A percentile compares a stretch with the other conserved stretches of the same genome.
Evolutionary conservation across 306 rosid species (phyloP).

Genomic region (Arachis stenosperma): DNA sequence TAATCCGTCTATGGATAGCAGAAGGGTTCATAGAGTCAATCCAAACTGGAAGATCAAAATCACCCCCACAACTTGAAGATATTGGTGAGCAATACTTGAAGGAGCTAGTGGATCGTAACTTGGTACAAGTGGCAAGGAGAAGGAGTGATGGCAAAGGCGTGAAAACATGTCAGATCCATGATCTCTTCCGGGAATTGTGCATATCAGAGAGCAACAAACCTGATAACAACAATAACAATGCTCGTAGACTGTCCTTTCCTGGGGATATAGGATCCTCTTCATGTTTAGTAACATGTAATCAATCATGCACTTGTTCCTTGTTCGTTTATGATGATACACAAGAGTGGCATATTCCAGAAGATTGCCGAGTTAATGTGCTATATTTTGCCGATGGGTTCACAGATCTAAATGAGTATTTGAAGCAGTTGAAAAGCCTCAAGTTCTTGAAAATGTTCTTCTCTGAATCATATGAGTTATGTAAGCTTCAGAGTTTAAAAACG

Average conservation of each 20-base stretch:
- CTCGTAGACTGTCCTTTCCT: slow-evolving; percentile 15
- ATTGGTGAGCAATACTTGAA: slow-evolving; percentile 21
- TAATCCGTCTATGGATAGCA: slow-evolving; percentile 15
- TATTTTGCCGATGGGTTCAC: neutral
- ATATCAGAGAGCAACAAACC: slow-evolving; percentile 9
- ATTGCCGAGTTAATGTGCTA: neutral
- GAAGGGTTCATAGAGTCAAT: slow-evolving; percentile 14
- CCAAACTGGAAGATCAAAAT: no score
- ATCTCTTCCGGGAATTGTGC: slow-evolving; percentile 7
- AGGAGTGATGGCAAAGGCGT: slow-evolving; percentile 27
- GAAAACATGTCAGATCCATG: slow-evolving; percentile 30
- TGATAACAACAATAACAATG: neutral
- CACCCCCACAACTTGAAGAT: neutral
- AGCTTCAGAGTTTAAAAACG: slow-evolving; percentile 7
- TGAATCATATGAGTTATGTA: neutral
- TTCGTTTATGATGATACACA: neutral
- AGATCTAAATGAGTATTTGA: no score
- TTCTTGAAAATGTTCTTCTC: neutral
- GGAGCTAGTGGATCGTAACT: slow-evolving; percentile 23
- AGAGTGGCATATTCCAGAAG: neutral
- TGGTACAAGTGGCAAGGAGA: neutral
- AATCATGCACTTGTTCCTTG: neutral
- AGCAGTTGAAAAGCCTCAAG: neutral
- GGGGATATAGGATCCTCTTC: neutral
- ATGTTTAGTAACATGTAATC: neutral